A percentile compares a stretch with the other conserved stretches of the same genome.
These are phyloP conservation scores for Coffea canephora DNA, from an alignment of 257 asterid genomes.

Conservation along the genomic window DNA sequence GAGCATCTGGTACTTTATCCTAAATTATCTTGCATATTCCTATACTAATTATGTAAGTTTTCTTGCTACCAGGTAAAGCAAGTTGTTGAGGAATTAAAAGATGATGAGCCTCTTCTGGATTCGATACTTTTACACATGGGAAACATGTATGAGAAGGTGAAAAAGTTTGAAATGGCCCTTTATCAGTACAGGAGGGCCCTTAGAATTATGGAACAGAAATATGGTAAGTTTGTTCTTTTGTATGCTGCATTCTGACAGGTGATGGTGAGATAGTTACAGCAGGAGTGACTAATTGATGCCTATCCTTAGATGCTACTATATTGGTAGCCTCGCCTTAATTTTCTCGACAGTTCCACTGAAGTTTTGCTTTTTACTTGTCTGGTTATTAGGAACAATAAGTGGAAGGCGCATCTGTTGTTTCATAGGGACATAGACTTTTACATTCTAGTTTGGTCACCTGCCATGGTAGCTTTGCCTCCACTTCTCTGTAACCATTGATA, in stretches of 20 bases:
- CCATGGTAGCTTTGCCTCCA: slow-evolving; percentile 1
- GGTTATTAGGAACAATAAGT: neutral
- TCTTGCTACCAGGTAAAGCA: slow-evolving; percentile 49
- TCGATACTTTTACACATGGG: slow-evolving; percentile 92
- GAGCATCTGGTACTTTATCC: neutral
- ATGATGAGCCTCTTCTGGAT: slow-evolving; percentile 72
- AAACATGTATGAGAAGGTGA: slow-evolving; percentile 67
- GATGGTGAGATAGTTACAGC: slow-evolving; percentile 1
- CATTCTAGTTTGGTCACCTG: neutral
- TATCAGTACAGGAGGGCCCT: slow-evolving; percentile 58
- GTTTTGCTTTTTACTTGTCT: no score
- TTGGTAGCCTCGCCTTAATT: neutral
- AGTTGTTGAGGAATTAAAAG: slow-evolving; percentile 56
- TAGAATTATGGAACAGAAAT: slow-evolving; percentile 54
- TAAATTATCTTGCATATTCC: neutral
- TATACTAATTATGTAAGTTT: neutral
- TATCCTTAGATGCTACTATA: neutral
- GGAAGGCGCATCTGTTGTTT: neutral
- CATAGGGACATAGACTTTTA: neutral
- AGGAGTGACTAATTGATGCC: neutral
- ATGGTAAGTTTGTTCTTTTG: slow-evolving; percentile 43
- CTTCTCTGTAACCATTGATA: neutral
- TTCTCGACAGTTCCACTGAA: neutral
- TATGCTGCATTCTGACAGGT: neutral
- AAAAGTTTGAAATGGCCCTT: slow-evolving; percentile 56